Evolutionary conservation across 2,329 filamentous ascomycete genomes (phyloP).

Genomic region (Aspergillus puulaauensis): DNA sequence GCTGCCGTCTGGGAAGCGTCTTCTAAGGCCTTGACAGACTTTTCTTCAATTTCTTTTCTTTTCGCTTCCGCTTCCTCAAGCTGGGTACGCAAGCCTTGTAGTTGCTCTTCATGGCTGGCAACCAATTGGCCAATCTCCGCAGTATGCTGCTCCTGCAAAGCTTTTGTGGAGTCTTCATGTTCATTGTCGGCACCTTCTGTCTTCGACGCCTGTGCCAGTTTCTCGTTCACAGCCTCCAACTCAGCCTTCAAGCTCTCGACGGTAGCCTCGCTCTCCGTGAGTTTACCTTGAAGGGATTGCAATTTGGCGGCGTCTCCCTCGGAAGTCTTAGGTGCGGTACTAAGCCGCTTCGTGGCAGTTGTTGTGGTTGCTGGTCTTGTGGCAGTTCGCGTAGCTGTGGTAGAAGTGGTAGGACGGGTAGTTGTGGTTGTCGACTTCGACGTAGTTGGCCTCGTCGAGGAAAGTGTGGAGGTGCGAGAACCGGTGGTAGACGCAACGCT

Average conservation of each 20-base stretch:
- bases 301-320: slow-evolving; percentile 34
- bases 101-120: slow-evolving; percentile 31
- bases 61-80: slow-evolving; percentile 38
- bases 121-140: slow-evolving; percentile 35
- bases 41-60: slow-evolving; percentile 38
- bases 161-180: slow-evolving; percentile 22
- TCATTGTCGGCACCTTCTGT: slow-evolving; percentile 24
- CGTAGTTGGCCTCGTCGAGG: slow-evolving; percentile 25
- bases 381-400: slow-evolving; percentile 18
- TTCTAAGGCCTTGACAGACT: slow-evolving; percentile 38
- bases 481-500: slow-evolving; percentile 35
- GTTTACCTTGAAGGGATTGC: slow-evolving; percentile 34
- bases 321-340: slow-evolving; percentile 32
- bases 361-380: slow-evolving; percentile 17
- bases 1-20: slow-evolving; percentile 37
- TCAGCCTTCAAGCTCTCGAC: slow-evolving; percentile 34
- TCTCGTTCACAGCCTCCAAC: slow-evolving; percentile 36
- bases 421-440: slow-evolving; percentile 25
- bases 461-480: slow-evolving; percentile 22
- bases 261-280: slow-evolving; percentile 37
- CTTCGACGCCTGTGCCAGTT: slow-evolving; percentile 30
- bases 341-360: slow-evolving; percentile 35
- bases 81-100: slow-evolving; percentile 32
- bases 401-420: slow-evolving; percentile 25
- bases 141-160: slow-evolving; percentile 31